Evolutionary conservation across 164 flowering plant species (phyloP).

Genomic region (Tetrastigma voinierianum): DNA sequence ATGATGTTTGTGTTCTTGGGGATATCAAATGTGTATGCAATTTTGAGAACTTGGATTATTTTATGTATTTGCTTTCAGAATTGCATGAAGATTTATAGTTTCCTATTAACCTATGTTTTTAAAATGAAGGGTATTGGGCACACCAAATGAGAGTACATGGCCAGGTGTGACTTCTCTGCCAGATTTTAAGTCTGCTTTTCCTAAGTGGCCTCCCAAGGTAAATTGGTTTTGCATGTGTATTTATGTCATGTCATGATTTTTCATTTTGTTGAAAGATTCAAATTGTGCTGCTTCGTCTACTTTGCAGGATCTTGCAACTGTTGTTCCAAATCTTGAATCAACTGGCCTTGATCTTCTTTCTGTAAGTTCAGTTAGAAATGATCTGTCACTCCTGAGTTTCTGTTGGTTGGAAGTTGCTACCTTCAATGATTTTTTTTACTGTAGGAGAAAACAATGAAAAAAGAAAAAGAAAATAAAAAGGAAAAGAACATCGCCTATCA

Average conservation of each 20-base stretch:
- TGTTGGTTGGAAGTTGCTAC: neutral
- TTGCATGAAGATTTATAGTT: neutral
- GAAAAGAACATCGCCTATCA: too few relatives aligned
- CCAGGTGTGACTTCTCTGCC: slow-evolving; percentile 94
- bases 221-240: neutral
- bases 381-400: neutral
- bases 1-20: too few relatives aligned
- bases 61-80: too few relatives aligned
- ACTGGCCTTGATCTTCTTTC: slow-evolving; percentile 85
- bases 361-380: slow-evolving; percentile 44
- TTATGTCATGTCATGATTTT: neutral
- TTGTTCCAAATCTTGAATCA: slow-evolving; percentile 77
- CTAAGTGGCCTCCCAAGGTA: slow-evolving; percentile 90
- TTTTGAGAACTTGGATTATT: too few relatives aligned
- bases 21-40: too few relatives aligned
- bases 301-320: slow-evolving; percentile 66
- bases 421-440: neutral
- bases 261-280: neutral
- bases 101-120: slow-evolving; percentile 1
- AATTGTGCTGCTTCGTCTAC: slow-evolving; percentile 8
- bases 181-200: slow-evolving; percentile 85
- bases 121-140: slow-evolving; percentile 67
- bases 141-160: slow-evolving; percentile 92
- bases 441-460: too few relatives aligned
- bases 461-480: too few relatives aligned